Base-by-base conservation (phyloP, 2,329 filamentous ascomycete species). In the Graphilbum fragrans region DNA sequence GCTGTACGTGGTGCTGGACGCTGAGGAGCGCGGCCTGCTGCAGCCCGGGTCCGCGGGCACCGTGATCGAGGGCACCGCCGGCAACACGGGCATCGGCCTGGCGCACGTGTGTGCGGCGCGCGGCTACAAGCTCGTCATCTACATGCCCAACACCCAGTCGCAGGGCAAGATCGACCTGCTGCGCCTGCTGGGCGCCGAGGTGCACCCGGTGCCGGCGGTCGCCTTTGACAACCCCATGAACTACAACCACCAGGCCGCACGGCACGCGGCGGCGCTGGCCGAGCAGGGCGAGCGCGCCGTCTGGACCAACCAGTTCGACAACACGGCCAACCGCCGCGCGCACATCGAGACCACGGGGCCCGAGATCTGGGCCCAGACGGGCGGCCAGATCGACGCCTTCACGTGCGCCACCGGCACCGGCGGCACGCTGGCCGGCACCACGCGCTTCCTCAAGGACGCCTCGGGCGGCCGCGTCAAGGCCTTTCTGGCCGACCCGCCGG, bases 261-360 rank as follows among this genome's bases (percentile, higher is more conserved):
- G 90, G 34, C 90, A 96, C 62, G 92, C 92, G n/a, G 87, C 92
- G 59, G 61, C 70, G 3, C 64, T 93, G 29, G 29, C 29, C 29
- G 25, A 27, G 8, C 25, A 27, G 8, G 29, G 29, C 38, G 80
- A 86, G 16, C 92, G 92, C 54, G 87, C 90, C 9, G 88, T 96
- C 14, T 98, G 92, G 92, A 98, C 92, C 35, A 93, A 98, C 64
- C 92, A 98, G 65, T 98, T 98, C 64, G 92, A 98, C 61, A 98
- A 98, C 67, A 79, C 73, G 40, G 92, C 92, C 41, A 98, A 98
- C 64, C 75, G 92, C 40, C 80, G 84, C 55, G 92, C 92, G 37
- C 92, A 98, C 59, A 82, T 96, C 52, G 90, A 95, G 68, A 96
- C 90, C 2, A 98, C 92, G 1, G 92, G 92, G 0, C 92, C 92